phyloP scores from a whole-genome alignment of 192 early-diverging fungal genomes.

The Podila minutissima region DNA sequence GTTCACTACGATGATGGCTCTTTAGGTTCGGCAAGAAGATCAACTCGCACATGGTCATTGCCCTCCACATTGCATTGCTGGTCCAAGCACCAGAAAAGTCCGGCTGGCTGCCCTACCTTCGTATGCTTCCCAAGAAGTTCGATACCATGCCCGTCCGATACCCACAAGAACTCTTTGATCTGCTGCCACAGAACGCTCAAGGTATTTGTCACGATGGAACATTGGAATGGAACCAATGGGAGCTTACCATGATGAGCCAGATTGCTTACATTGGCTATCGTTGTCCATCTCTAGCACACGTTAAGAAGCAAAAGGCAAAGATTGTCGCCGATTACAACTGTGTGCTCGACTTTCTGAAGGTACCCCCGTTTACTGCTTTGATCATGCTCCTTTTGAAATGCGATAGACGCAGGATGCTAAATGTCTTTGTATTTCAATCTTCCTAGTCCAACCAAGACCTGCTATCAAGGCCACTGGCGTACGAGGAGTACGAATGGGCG shows the following conservation, averaged over 20 bases:
- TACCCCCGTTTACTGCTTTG: not conserved
- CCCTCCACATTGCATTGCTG: slow-evolving; percentile 56
- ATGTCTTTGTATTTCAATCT: not conserved
- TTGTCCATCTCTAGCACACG: slow-evolving; percentile 38
- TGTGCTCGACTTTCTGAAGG: slow-evolving; percentile 15
- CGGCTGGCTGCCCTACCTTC: slow-evolving; percentile 58
- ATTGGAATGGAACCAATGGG: too few species aligned
- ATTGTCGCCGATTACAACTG: slow-evolving; percentile 56
- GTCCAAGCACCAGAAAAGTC: slow-evolving; percentile 42
- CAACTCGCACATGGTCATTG: slow-evolving; percentile 59
- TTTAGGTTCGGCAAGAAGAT: slow-evolving; percentile 43
- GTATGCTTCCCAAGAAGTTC: slow-evolving; percentile 62
- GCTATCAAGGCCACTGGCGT: slow-evolving; percentile 26
- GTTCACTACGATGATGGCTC: too few species aligned
- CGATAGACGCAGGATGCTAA: not conserved
- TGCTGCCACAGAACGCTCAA: slow-evolving; percentile 52
- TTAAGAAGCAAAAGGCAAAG: slow-evolving; percentile 55
- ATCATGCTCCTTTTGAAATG: not conserved
- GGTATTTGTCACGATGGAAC: slow-evolving; percentile 24
- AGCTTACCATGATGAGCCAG: too few species aligned
- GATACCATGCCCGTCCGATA: slow-evolving; percentile 62
- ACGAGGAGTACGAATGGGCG: slow-evolving; percentile 63
- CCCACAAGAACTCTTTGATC: slow-evolving; percentile 34
- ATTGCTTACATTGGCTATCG: not conserved
- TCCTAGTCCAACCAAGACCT: slow-evolving; percentile 22